Evolutionary conservation across 176 grass and related monocot genomes (phyloP), one percentile per base, ranked within the genome.

Genomic region (Guadua angustifolia): DNA sequence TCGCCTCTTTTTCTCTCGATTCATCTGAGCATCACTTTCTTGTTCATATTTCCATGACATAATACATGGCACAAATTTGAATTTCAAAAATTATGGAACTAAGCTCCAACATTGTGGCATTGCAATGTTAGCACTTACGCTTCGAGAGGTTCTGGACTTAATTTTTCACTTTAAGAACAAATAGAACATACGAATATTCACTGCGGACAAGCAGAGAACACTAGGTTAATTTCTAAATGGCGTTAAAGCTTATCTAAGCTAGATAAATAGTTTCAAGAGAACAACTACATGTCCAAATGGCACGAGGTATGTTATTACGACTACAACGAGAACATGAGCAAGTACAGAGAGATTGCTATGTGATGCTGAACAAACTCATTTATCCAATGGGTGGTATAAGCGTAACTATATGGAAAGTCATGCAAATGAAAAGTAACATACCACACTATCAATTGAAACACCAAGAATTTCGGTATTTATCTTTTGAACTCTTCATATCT

Each of bases 401-500:
- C 14, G 5, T 66, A 21, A 53, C 32, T 12, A 32, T 39, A 73
- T 9, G 12, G 25, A 47, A 35, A 33, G 25, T 4, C 39, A 72
- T 29, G 7, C 22, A 22, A 35, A 44, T 43, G 16, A 81, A 82
- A 40, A 7, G 12, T 64, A 75, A 61, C 69, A 78, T 95, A 95
- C 88, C 85, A 88, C 82, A 88, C 85, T 92, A 50, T 95, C 93
- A 69, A 92, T 80, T 24, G 90, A 95, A 72, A 92, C 82, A 38
- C 90, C 75, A 14, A 95, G 63, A 76, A 95, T 47, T 82, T 95
- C 90, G 35, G 85, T 95, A 56, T 95, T 95, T 45, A 90, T 71
- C 82, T 88, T 90, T 85, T 95, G n/a, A 95, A 92, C 38, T 90
- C 90, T 42, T 53, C 53, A 7, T 92, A 69, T 36, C 90, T 75